Base-by-base conservation (phyloP, 2,329 filamentous ascomycete genomes). In the Colletotrichum plurivorum region DNA sequence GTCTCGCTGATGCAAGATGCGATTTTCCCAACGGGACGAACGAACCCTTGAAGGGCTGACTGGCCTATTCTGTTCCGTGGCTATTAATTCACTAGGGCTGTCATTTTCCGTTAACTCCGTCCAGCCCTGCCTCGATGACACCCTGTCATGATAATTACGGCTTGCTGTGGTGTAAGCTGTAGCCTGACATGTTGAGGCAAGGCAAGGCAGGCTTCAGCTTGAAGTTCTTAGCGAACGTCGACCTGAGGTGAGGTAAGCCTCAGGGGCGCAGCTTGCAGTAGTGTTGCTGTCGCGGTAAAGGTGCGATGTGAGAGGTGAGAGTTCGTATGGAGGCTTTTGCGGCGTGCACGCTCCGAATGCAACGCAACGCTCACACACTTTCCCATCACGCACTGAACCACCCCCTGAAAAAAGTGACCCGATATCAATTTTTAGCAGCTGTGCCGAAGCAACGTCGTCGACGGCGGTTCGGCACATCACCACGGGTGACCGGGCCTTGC, bases 251-350 rank as follows among this genome's bases (percentile, higher is more conserved):
- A 60, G 46, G 46, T 43, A 39, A 52, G 57, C 57, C 16, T 43
- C 36, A 51, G 57, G 46, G 54, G 54, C 54, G 54, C 54, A 57
- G 54, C 25, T 20, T 57, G 54, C 54, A 57, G 54, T 57, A 56
- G 53, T 36, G 36, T 6, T 10, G 55, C 45, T 45, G 41, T 9
- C 31, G 41, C 41, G 6, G 41, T 43, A 16, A n/a, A 12, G 13
- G 41, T n/a, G 41, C 41, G 16, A 15, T n/a, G 41, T 8, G 15
- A 15, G 22, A 27, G 45, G 41, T n/a, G 41, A 15, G 41, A 43
- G 41, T 43, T 43, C 16, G 41, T 43, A 43, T 5, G 41, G 41
- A n/a, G 13, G 16, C 41, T 43, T 43, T n/a, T 43, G 41, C 41
- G 31, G 31, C 31, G 31, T 36, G 31, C 31, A 10, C 31, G 10